Base-by-base conservation (phyloP, 305 asterid genomes). In the Lippia alba region DNA sequence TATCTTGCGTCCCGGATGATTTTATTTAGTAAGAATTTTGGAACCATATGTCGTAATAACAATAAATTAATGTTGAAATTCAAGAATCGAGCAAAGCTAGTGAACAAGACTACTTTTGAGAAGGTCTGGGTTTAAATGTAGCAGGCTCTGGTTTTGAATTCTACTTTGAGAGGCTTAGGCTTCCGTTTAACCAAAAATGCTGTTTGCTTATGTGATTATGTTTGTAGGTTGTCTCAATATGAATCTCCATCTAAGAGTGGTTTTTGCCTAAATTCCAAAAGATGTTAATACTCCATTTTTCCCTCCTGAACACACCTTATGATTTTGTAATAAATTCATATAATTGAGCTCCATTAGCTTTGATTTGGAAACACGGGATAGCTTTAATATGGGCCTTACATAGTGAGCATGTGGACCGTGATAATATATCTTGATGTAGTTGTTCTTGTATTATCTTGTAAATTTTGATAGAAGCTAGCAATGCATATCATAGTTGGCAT, bases 131-230 rank as follows among this genome's bases (percentile, higher is more conserved):
- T 12, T 61, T 10, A 19, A 62, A 20, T 62, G 18, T 51, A 18
- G 36, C 34, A 16, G 40, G 61, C 17, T 36, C 30, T 18, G 30
- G 44, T 34, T 54, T 54, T 40, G 58, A 34, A 39, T 14, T 40
- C 20, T 20, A 2, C 67, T 41, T 73, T 39, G 39, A 48, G 53
- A 65, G 36, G 67, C 30, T 59, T 41, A 14, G 65, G 12, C 56
- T 4, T n/a, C 15, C 6, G 5, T 61, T 61, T 12, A 12, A 34
- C 49, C 4, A 30, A 58, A 34, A 10, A 16, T 58, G 57, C 20
- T 32, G n/a, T 40, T 34, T 48, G 18, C 50, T 49, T 58, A 56
- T 61, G 54, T 50, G 41, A 36, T 36, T 36, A 36, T 5, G 9
- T 36, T 36, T 36, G 41, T 2, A 36, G 9, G 41, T 4, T 4